Evolutionary conservation across 768 basidiomycete genomes (phyloP), one percentile per base, ranked within the genome.

Genomic region (Suillus lakei): DNA sequence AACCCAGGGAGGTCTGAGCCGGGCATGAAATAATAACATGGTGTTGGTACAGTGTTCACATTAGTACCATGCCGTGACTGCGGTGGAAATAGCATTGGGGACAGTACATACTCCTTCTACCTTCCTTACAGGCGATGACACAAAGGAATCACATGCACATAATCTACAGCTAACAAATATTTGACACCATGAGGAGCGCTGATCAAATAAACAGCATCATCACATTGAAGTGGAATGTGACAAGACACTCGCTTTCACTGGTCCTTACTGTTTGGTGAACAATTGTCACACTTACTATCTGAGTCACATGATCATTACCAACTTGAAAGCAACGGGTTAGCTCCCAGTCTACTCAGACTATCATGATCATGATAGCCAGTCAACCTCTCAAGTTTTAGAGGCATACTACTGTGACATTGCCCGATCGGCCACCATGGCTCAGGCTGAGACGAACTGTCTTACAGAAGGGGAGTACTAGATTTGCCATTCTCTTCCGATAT

Each of bases 401-500:
- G 84, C 82, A 44, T 80, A n/a, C n/a, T n/a, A n/a, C n/a, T n/a
- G n/a, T n/a, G n/a, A 83, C 70, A 81, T 83, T 62, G 76, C 82
- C 10, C 83, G 79, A 26, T 84, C n/a, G n/a, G n/a, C 83, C 2
- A 81, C 70, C 38, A 73, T 84, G 32, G 90, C 90, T 4, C 92
- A 95, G 15, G 74, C 78, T 39, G 78, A 79, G 66, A 91, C 89
- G 4, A 95, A 94, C 71, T 92, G 91, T 71, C 69, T 94, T 50
- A 95, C 93, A 1, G 93, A 95, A 84, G 86, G 93, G 91, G 48
- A 63, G 80, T n/a, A n/a, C n/a, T 66, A 4, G 28, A 6, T n/a
- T 51, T 43, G 23, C 23, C 41, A 34, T 39, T 2, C 10, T 38
- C 39, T 36, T 30, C 51, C 5, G 61, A 65, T 46, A 9, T 13